Percentiles rank a stretch among this genome's conserved stretches.
These are phyloP conservation scores for Eruca vesicaria DNA, from an alignment of 441 rosid genomes.

Conservation along the genomic window DNA sequence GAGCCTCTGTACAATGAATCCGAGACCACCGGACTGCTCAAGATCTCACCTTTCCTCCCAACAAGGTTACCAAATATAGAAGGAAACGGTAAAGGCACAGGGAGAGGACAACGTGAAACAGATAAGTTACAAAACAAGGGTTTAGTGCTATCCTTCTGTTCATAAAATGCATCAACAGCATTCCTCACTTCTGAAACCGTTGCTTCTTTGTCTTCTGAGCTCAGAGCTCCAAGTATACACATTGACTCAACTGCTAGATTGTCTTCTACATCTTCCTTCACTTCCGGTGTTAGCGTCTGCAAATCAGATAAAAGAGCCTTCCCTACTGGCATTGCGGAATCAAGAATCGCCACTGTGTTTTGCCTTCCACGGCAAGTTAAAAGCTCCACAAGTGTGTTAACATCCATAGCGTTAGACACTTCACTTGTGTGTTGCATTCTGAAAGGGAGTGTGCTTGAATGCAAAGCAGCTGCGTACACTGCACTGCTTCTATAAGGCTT, in stretches of 20 bases:
- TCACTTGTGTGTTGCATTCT: constrained; percentile 51
- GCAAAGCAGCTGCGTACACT: constrained; percentile 83
- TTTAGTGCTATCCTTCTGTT: constrained; percentile 27
- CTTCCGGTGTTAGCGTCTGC: constrained; percentile 70
- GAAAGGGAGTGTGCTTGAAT: constrained; percentile 74
- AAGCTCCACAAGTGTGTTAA: constrained; percentile 55
- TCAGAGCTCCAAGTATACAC: constrained; percentile 67
- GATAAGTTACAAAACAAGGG: constrained; percentile 77
- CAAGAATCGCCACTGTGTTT: constrained; percentile 61
- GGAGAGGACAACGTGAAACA: constrained; percentile 68
- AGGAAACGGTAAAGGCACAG: constrained; percentile 89
- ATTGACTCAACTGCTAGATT: constrained; percentile 58
- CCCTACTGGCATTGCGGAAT: constrained; percentile 67
- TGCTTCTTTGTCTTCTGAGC: constrained; percentile 52
- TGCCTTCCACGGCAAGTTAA: constrained; percentile 68
- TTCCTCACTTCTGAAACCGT: constrained; percentile 65
- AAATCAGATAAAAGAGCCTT: constrained; percentile 48
- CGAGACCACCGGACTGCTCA: constrained; percentile 50
- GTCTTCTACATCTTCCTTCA: constrained; percentile 60
- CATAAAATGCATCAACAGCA: constrained; percentile 47
- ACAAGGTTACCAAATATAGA: constrained; percentile 67
- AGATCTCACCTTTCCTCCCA: constrained; percentile 70
- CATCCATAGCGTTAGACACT: constrained; percentile 56
- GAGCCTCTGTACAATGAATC: constrained; percentile 57
- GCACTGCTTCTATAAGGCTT: constrained; percentile 77